Percentiles rank a stretch among this genome's conserved stretches.
These are phyloP conservation scores for Tolypocladium tundrense DNA, from an alignment of 2,329 filamentous ascomycete genomes.

Conservation along the genomic window DNA sequence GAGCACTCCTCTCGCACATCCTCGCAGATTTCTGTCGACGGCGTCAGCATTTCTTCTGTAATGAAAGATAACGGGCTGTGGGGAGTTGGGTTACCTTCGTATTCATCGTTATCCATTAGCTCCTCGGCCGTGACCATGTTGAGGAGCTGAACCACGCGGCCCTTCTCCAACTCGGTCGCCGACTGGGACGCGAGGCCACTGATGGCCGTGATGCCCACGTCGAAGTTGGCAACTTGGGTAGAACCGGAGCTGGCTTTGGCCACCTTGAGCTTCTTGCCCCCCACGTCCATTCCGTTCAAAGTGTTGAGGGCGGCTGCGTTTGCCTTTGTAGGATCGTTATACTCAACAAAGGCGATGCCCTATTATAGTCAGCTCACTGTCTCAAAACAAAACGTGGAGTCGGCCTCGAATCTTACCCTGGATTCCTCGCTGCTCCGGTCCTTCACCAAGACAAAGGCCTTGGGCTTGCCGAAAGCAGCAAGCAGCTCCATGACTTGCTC, in stretches of 20 bases:
- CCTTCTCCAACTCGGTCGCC: constrained; percentile 65
- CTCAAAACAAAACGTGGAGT: neutral
- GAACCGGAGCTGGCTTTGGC: constrained; percentile 83
- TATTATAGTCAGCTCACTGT: constrained; percentile 22
- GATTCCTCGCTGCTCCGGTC: constrained; percentile 79
- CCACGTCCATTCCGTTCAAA: constrained; percentile 86
- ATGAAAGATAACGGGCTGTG: neutral
- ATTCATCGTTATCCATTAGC: constrained; percentile 86
- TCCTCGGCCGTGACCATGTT: constrained; percentile 99
- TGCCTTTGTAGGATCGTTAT: constrained; percentile 56
- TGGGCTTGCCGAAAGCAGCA: constrained; percentile 83
- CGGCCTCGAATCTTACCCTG: constrained; percentile 45
- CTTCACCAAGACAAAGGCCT: constrained; percentile 83
- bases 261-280: constrained; percentile 76
- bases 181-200: constrained; percentile 92
- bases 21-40: constrained; percentile 74
- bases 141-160: constrained; percentile 79
- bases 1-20: constrained; percentile 87
- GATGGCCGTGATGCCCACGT: constrained; percentile 96
- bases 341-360: constrained; percentile 97
- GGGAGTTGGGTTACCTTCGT: constrained; percentile 58
- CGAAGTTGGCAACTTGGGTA: constrained; percentile 82
- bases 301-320: constrained; percentile 85
- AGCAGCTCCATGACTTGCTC: constrained; percentile 88
- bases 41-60: neutral